These are phyloP conservation scores for Barnettozyma vustinii DNA, from an alignment of 805 yeast genomes.

Conservation along the genomic window DNA sequence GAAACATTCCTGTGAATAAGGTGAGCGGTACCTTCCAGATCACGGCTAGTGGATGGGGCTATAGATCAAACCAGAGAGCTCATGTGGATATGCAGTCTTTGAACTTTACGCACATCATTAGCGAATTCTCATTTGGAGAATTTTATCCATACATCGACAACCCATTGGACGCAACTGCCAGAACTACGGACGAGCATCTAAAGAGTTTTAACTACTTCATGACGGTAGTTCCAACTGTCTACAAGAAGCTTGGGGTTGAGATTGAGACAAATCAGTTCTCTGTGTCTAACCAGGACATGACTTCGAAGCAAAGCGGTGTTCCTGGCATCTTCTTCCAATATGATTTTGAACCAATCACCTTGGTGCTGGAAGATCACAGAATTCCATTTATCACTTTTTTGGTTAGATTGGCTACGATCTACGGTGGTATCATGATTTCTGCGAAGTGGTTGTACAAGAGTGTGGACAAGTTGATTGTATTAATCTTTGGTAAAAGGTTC, in stretches of 20 bases:
- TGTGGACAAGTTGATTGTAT: slow-evolving; percentile 47
- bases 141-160: slow-evolving; percentile 82
- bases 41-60: slow-evolving; percentile 70
- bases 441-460: slow-evolving; percentile 61
- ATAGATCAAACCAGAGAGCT: slow-evolving; percentile 37
- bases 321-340: slow-evolving; percentile 85
- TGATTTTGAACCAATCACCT: slow-evolving; percentile 82
- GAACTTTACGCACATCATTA: slow-evolving; percentile 79
- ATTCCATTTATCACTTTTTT: slow-evolving; percentile 74
- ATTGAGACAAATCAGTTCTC: slow-evolving; percentile 87
- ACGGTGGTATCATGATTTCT: slow-evolving; percentile 73
- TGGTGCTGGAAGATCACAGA: slow-evolving; percentile 64
- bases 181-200: slow-evolving; percentile 42
- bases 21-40: slow-evolving; percentile 84
- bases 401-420: slow-evolving; percentile 69
- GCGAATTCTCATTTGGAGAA: slow-evolving; percentile 86
- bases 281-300: slow-evolving; percentile 45
- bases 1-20: slow-evolving; percentile 76
- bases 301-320: slow-evolving; percentile 24
- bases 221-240: slow-evolving; percentile 80
- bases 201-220: slow-evolving; percentile 61
- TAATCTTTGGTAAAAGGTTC: slow-evolving; percentile 52
- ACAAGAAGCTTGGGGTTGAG: slow-evolving; percentile 60
- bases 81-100: slow-evolving; percentile 43
- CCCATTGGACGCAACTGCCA: slow-evolving; percentile 78